Percentiles rank a stretch among this genome's conserved stretches.
These are phyloP conservation scores for Citrus sp. DNA, from an alignment of 345 rosid genomes.

Conservation along the genomic window DNA sequence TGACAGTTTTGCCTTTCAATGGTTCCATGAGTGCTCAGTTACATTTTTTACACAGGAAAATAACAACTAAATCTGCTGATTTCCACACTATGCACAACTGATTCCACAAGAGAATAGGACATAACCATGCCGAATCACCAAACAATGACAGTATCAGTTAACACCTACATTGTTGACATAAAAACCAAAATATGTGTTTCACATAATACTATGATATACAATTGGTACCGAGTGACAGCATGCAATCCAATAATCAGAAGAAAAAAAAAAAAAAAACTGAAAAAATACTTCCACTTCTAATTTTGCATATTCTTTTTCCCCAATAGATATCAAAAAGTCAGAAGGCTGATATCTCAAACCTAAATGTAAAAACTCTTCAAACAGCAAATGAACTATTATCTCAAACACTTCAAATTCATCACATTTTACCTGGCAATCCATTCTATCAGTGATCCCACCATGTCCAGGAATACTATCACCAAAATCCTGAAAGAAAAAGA, in stretches of 20 bases:
- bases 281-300: not conserved
- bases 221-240: not conserved
- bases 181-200: not conserved
- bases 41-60: not conserved
- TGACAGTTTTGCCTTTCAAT: not conserved
- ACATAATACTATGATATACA: not conserved
- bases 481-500: constrained; percentile 60
- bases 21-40: not conserved
- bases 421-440: constrained; percentile 88
- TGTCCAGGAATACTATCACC: constrained; percentile 99
- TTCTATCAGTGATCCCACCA: constrained; percentile 95
- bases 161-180: not conserved
- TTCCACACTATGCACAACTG: not conserved
- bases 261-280: not conserved
- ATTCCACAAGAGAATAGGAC: not conserved
- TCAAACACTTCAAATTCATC: not conserved
- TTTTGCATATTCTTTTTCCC: not conserved
- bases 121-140: not conserved
- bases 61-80: not conserved
- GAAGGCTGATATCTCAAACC: not conserved
- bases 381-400: not conserved
- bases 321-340: not conserved
- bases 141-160: not conserved
- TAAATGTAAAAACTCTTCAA: not conserved
- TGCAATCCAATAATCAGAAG: not conserved